Percentiles rank a stretch among this genome's conserved stretches.
These are phyloP conservation scores for Pestalotiopsis sp. DNA, from an alignment of 2,329 filamentous ascomycete species.

Conservation along the genomic window DNA sequence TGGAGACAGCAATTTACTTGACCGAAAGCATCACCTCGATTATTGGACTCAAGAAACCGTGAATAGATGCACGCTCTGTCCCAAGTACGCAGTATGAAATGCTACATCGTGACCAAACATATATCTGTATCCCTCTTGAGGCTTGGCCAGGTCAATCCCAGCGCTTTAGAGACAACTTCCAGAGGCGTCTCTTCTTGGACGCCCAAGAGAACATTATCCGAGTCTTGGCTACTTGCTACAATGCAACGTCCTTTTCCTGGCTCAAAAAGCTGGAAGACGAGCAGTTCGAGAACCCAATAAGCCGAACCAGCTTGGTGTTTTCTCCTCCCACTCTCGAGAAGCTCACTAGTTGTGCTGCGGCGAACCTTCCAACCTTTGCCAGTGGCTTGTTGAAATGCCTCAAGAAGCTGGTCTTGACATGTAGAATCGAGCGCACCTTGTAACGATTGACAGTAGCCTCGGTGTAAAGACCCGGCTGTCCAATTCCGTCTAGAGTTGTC, in stretches of 20 bases:
- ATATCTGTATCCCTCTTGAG: neutral
- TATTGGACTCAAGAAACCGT: too few species aligned
- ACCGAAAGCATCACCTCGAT: too few species aligned
- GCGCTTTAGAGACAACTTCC: slow-evolving; percentile 25
- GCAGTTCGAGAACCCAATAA: slow-evolving; percentile 28
- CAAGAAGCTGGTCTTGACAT: slow-evolving; percentile 25
- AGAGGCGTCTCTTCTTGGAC: slow-evolving; percentile 26
- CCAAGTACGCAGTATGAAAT: too few species aligned
- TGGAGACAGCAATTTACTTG: too few species aligned
- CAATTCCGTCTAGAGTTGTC: slow-evolving; percentile 29
- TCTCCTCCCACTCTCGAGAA: slow-evolving; percentile 19
- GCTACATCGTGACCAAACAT: neutral
- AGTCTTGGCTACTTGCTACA: slow-evolving; percentile 23
- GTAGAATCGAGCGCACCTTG: slow-evolving; percentile 26
- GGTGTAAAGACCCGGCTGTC: slow-evolving; percentile 21
- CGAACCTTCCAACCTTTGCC: slow-evolving; percentile 23
- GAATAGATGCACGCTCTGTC: too few species aligned
- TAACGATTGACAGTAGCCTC: slow-evolving; percentile 24
- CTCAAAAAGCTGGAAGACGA: slow-evolving; percentile 29
- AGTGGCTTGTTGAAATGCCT: slow-evolving; percentile 23
- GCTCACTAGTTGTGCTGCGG: slow-evolving; percentile 15
- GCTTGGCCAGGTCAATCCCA: neutral
- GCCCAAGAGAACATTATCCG: slow-evolving; percentile 26
- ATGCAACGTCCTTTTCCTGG: slow-evolving; percentile 28
- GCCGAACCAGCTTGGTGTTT: slow-evolving; percentile 21